A percentile compares a stretch with the other conserved stretches of the same genome.
phyloP scores from a whole-genome alignment of 139 green algal genomes.

The Asterochloris sp. region DNA sequence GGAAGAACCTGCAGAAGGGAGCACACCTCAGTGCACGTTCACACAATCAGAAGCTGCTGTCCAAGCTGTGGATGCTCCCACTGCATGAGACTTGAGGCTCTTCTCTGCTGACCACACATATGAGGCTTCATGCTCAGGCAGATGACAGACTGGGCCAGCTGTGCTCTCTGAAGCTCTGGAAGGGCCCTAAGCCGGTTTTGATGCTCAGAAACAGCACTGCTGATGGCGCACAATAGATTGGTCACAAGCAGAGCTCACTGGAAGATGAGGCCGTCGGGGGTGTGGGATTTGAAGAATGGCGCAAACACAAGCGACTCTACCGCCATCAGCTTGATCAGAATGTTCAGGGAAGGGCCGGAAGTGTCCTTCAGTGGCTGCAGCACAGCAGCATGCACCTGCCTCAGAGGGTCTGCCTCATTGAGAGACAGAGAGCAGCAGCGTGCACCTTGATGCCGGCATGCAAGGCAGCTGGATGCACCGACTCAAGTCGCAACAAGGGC shows the following conservation, averaged over 20 bases:
- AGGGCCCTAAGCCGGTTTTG: no score
- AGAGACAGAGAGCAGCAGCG: background rate
- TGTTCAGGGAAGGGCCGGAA: conserved; percentile 86
- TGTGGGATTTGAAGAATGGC: conserved; percentile 73
- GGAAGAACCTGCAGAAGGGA: no score
- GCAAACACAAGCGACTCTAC: conserved; percentile 92
- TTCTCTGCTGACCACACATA: no score
- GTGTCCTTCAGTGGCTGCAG: conserved; percentile 90
- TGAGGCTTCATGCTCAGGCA: no score
- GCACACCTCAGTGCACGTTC: no score
- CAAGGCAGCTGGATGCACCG: background rate
- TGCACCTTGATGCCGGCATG: background rate
- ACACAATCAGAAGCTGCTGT: no score
- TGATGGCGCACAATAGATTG: no score
- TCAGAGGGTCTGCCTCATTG: background rate
- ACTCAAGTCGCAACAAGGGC: background rate
- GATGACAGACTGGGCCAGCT: no score
- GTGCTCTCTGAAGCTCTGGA: no score
- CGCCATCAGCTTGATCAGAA: conserved; percentile 99
- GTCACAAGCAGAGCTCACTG: background rate
- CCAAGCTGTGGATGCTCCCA: no score
- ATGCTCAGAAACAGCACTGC: no score
- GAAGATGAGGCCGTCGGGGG: conserved; percentile 38
- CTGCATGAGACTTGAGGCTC: no score
- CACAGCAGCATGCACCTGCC: background rate